Evolutionary conservation across 1,284 basidiomycete genomes (phyloP).

Genomic region (Tranzscheliella williamsii): DNA sequence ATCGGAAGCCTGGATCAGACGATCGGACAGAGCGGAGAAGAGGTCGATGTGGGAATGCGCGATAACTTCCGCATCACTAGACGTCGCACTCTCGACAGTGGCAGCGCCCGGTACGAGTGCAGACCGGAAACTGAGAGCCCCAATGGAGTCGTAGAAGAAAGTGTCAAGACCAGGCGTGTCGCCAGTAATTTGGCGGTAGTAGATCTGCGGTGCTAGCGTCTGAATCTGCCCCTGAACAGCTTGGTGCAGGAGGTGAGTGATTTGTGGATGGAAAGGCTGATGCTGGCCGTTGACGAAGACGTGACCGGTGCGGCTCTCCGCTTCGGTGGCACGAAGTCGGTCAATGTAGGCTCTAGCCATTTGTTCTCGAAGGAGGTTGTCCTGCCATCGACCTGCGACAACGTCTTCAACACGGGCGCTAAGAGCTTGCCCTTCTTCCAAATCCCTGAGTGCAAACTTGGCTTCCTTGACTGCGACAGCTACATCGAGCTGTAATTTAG

Average conservation of each 20-base stretch:
- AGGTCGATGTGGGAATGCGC: conserved; percentile 19
- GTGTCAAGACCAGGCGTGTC: conserved; percentile 67
- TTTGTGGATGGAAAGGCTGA: conserved; percentile 72
- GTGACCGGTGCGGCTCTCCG: conserved; percentile 58
- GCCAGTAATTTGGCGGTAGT: conserved; percentile 69
- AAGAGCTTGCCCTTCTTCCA: conserved; percentile 7
- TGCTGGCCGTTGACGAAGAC: conserved; percentile 86
- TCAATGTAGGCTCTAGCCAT: conserved; percentile 23
- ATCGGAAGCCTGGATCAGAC: neutral
- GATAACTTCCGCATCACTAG: neutral
- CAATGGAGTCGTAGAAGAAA: conserved; percentile 87
- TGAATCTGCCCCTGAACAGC: conserved; percentile 39
- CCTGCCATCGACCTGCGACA: neutral
- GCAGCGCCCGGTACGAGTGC: conserved; percentile 65
- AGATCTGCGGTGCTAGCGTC: conserved; percentile 66
- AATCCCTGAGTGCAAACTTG: conserved; percentile 12
- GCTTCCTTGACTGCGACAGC: conserved; percentile 29
- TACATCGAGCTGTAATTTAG: conserved; percentile 12
- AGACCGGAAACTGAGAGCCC: conserved; percentile 73
- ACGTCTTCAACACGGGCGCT: conserved; percentile 2
- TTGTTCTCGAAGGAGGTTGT: conserved; percentile 7
- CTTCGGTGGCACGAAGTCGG: conserved; percentile 25
- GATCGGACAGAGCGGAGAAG: conserved; percentile 17
- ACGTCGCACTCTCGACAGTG: neutral
- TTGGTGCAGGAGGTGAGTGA: conserved; percentile 32